Base-by-base conservation (phyloP, 179 eudicot genomes). In the Carnegiea gigantea region DNA sequence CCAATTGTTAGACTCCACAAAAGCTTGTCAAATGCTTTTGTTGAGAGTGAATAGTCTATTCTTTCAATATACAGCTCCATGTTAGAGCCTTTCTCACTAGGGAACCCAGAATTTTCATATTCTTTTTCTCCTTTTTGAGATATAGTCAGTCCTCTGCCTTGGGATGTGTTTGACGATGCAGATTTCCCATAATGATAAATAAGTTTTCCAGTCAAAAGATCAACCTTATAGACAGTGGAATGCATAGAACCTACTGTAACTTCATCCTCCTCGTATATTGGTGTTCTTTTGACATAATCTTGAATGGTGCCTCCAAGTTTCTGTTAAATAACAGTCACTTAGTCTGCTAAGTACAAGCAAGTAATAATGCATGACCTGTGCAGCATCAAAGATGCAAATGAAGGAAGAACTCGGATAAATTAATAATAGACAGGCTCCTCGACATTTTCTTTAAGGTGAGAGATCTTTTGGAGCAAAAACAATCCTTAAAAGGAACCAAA, bases 1-100 rank as follows among this genome's bases (percentile, higher is more conserved):
- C 95, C 89, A 76, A 94, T 87, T 12, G 96, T 92, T 85, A 95
- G 80, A 83, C 92, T 95, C 99, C 98, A 91, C 20, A 86, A 75
- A 57, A 91, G 87, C 87, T 90, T 90, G 83, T 90, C 88, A 33
- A 90, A 85, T 81, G 85, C 89, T 81, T 82, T 91, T 67, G 94
- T 88, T 73, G 87, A 87, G 81, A 95, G 86, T 48, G 88, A 57
- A 84, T 95, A 94, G 77, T 95, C 99, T 76, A 88, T 92, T 87
- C 99, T 91, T 40, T 92, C 92, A 87, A 95, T 87, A 90, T 89
- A 93, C 82, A 95, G 88, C 60, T 89, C 94, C 70, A 75, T 86
- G 68, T 89, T 87, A 85, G 84, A 87, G 70, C 85, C 86, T 67
- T 86, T 87, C 65, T 77, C 83, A 24, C 80, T 77, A 28, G 80